Evolutionary conservation across 75 land plant species (phyloP).

Genomic region (Cunninghamia lanceolata): DNA sequence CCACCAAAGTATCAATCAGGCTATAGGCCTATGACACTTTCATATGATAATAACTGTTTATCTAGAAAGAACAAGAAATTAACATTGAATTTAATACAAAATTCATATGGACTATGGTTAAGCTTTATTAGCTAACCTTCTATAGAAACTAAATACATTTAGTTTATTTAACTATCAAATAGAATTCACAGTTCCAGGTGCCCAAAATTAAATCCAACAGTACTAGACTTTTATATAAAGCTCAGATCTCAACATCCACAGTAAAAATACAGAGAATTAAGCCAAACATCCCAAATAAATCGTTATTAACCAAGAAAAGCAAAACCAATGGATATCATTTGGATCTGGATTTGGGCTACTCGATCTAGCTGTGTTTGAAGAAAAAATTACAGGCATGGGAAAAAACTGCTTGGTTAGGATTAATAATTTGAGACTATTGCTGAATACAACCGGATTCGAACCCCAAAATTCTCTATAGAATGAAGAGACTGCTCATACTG

Average conservation of each 20-base stretch:
- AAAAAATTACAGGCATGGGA: not conserved
- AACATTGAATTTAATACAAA: not conserved
- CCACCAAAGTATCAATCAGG: not conserved
- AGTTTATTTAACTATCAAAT: not conserved
- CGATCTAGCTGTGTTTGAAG: not conserved
- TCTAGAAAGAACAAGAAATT: not conserved
- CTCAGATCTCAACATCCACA: constrained; percentile 5
- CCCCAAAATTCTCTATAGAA: not conserved
- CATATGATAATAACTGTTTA: not conserved
- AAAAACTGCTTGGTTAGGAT: not conserved
- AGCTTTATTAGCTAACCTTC: not conserved
- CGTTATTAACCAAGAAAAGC: not conserved
- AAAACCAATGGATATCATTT: not conserved
- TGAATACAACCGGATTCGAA: not conserved
- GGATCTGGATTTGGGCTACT: not conserved
- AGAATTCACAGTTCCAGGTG: not conserved
- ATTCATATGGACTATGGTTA: not conserved
- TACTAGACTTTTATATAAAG: not conserved
- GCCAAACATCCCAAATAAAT: not conserved
- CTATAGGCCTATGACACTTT: not conserved
- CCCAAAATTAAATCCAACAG: not conserved
- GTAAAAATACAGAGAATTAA: not conserved
- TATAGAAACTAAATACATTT: not conserved
- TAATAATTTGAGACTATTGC: not conserved
- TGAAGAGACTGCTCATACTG: not conserved